Percentiles rank a stretch among this genome's conserved stretches.
Conservation (phyloP, 805 yeast species). For the Nakazawaea wyomingensis region DNA sequence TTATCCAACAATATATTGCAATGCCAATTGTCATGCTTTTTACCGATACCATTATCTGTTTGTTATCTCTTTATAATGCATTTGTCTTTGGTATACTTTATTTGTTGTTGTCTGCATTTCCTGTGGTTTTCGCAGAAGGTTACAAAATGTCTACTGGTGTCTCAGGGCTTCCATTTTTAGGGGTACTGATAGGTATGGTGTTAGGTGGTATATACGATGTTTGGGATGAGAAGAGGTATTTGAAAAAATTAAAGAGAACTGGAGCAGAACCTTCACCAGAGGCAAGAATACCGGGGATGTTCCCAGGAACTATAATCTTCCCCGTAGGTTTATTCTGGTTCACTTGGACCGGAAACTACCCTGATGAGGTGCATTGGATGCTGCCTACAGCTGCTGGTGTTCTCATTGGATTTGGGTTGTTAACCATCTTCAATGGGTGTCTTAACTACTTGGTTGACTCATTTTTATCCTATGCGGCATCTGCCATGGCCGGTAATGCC, state of each 20-base stretch:
- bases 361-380: conserved; percentile 68
- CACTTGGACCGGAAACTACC: conserved; percentile 83
- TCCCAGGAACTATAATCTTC: conserved; percentile 63
- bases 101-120: conserved; percentile 68
- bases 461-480: conserved; percentile 68
- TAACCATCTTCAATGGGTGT: conserved; percentile 63
- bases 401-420: conserved; percentile 62
- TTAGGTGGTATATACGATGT: conserved; percentile 52
- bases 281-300: conserved; percentile 74
- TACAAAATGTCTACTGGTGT: conserved; percentile 62
- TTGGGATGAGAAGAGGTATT: conserved; percentile 50
- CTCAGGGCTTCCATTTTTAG: conserved; percentile 74
- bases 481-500: conserved; percentile 72
- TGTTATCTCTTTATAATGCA: conserved; percentile 65
- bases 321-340: conserved; percentile 82
- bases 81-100: conserved; percentile 79
- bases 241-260: conserved; percentile 39
- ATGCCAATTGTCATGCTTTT: conserved; percentile 67
- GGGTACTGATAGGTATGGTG: conserved; percentile 63
- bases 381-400: conserved; percentile 65
- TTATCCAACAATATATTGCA: conserved; percentile 54
- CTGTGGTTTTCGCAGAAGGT: conserved; percentile 58
- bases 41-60: conserved; percentile 68
- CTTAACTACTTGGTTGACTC: conserved; percentile 70
- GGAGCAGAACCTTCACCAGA: conserved; percentile 68